Percentiles rank a stretch among this genome's conserved stretches.
Conservation (phyloP, 2,329 filamentous ascomycete species). For the Microsporum canis region DNA sequence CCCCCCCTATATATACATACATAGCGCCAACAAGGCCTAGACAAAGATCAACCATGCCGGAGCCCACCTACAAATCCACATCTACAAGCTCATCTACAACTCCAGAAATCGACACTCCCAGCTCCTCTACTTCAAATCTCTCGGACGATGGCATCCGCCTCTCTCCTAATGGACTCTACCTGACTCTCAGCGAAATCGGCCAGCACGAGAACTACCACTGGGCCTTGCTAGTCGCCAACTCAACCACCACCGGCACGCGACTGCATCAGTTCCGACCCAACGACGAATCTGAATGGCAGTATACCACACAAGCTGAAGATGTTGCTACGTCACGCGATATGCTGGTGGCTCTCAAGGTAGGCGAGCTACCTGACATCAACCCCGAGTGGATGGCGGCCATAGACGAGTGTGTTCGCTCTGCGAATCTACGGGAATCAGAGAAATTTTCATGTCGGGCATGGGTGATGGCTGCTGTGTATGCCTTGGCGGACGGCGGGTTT, state of each 20-base stretch:
- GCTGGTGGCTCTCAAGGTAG: slow-evolving; percentile 13
- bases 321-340: not conserved
- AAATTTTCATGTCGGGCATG: slow-evolving; percentile 13
- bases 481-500: slow-evolving; percentile 13
- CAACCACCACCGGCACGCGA: slow-evolving; percentile 6
- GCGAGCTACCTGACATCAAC: slow-evolving; percentile 9
- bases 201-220: slow-evolving; percentile 10
- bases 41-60: not conserved
- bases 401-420: not conserved
- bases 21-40: not conserved
- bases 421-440: not conserved
- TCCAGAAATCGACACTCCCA: not conserved
- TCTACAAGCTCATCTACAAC: not conserved
- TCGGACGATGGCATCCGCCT: not conserved
- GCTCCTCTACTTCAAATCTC: not conserved
- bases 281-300: slow-evolving; percentile 6
- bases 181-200: slow-evolving; percentile 10
- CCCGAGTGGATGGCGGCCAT: slow-evolving; percentile 13
- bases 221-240: slow-evolving; percentile 13
- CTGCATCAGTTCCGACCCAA: slow-evolving; percentile 9
- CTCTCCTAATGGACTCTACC: slow-evolving; percentile 12
- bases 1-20: not conserved
- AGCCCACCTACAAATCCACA: not conserved
- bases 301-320: slow-evolving; percentile 2
- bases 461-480: slow-evolving; percentile 12